Conservation (phyloP, 1,284 basidiomycete species). For the Erythrobasidium hasegawianum region DNA sequence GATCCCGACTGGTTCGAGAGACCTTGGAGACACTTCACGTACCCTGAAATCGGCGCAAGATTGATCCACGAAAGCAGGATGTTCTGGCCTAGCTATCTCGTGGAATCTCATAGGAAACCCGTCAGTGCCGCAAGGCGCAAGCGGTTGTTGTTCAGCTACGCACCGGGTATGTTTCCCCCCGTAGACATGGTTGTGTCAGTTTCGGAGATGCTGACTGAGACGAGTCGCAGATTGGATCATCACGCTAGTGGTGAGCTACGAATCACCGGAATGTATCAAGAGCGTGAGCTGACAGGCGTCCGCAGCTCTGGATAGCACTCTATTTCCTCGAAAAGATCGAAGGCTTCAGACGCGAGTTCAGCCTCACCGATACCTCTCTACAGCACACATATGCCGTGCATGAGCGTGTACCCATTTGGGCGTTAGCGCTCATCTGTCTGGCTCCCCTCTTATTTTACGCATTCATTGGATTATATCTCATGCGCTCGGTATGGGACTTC, state of each 20-base stretch:
- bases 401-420: slow-evolving; percentile 74
- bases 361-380: slow-evolving; percentile 69
- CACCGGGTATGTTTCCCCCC: slow-evolving; percentile 18
- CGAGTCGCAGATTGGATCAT: slow-evolving; percentile 31
- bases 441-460: slow-evolving; percentile 66
- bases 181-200: no score
- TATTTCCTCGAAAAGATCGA: slow-evolving; percentile 59
- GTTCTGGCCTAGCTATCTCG: slow-evolving; percentile 32
- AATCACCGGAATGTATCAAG: no score
- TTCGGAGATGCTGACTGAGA: not conserved
- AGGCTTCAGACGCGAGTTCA: slow-evolving; percentile 81
- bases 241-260: slow-evolving; percentile 14
- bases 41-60: slow-evolving; percentile 5
- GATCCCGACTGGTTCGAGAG: slow-evolving; percentile 8
- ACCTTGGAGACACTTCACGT: slow-evolving; percentile 4
- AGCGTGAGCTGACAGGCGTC: no score
- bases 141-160: slow-evolving; percentile 31
- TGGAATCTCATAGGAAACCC: not conserved
- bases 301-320: slow-evolving; percentile 32
- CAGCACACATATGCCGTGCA: slow-evolving; percentile 67
- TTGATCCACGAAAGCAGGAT: slow-evolving; percentile 20
- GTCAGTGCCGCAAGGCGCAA: slow-evolving; percentile 20
- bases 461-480: slow-evolving; percentile 50
- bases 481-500: slow-evolving; percentile 55
- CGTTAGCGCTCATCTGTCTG: slow-evolving; percentile 44